A percentile compares a stretch with the other conserved stretches of the same genome.
These are phyloP conservation scores for Paracorniculantispora psalliotae DNA, from an alignment of 2,329 filamentous ascomycete species.

Conservation along the genomic window DNA sequence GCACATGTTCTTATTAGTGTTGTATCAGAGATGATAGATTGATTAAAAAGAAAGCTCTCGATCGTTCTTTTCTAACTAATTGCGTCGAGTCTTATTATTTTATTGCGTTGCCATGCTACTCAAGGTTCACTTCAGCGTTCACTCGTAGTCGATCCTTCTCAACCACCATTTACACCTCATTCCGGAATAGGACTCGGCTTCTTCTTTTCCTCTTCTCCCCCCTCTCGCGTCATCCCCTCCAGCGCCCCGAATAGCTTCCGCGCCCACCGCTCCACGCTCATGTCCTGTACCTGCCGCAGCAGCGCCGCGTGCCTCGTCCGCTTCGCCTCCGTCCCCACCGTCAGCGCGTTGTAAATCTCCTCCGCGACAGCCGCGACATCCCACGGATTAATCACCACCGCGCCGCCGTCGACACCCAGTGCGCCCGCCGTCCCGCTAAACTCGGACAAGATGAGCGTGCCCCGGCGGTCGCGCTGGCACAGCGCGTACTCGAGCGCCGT, in stretches of 20 bases:
- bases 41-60: too few species aligned
- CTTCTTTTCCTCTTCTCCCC: background rate
- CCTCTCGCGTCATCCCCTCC: background rate
- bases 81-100: too few species aligned
- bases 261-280: slow-evolving; percentile 9
- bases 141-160: background rate
- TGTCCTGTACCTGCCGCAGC: background rate
- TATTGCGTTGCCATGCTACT: too few species aligned
- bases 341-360: slow-evolving; percentile 75
- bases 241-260: background rate
- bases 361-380: slow-evolving; percentile 78
- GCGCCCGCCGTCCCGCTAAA: slow-evolving; percentile 92
- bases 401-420: slow-evolving; percentile 70
- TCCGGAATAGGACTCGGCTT: background rate
- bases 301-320: slow-evolving; percentile 53
- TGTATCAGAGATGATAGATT: background rate
- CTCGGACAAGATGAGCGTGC: slow-evolving; percentile 88
- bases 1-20: background rate
- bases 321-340: slow-evolving; percentile 64
- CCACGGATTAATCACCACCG: slow-evolving; percentile 96
- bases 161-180: too few species aligned
- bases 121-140: too few species aligned
- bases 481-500: slow-evolving; percentile 92
- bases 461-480: slow-evolving; percentile 80
- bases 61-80: too few species aligned